Evolutionary conservation across 257 asterid species (phyloP), one percentile per base, ranked within the genome.

Genomic region (Nicotiana otophora): DNA sequence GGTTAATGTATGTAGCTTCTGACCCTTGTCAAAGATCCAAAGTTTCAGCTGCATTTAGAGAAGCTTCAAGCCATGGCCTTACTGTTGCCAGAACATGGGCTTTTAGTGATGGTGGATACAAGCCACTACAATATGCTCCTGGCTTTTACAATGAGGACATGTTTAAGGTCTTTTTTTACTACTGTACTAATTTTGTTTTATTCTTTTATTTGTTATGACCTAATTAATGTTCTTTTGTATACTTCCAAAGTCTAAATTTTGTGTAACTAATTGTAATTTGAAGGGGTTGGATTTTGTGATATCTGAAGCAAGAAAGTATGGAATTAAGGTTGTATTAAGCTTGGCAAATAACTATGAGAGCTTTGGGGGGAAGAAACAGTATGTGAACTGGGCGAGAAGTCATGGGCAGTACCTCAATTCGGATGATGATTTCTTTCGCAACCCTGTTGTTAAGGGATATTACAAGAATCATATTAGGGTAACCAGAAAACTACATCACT

Each of bases 81-180:
- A 90, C 93, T 16, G 87, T 95, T 80, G 95, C 97, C 10, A 89
- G 99, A 84, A 95, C 99, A 58, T 95, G 99, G 99, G 99, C 98
- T 57, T 95, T 95, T 84, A 93, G 90, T 81, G 99, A 95, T 82
- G 99, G 95, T 26, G 99, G 98, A 30, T 91, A 93, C 78, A 86
- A 87, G 16, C 86, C 99, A 61, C 78, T 95, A 55, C 99, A 95
- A 84, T 80, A 70, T 33, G 83, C 89, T 26, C 99, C 98, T 81
- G 98, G 98, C 80, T 87, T 89, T 66, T 95, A 95, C 87, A 90
- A 91, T 83, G 90, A 91, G 36, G 88, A 92, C 63, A 88, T 89
- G 86, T 93, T 95, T 83, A 84, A 91, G 95, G 98, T 93, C 16
- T 33, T 36, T 9, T 23, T 63, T 60, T 17, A 15, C 28, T 3